Conservation (phyloP, 306 rosid genomes). For the Cucumis cinereus region DNA sequence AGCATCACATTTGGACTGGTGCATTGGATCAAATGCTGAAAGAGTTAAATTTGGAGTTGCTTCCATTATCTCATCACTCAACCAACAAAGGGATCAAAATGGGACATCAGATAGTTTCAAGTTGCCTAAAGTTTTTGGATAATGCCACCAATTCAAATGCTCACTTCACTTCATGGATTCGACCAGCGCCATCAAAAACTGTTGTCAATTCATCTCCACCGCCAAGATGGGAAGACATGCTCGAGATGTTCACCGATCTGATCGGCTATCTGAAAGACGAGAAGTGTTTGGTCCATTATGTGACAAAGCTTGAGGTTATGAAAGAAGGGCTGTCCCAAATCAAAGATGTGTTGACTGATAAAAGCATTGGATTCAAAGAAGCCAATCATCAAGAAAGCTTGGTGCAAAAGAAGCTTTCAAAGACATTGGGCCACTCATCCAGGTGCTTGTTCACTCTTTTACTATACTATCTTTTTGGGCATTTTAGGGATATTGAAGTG, state of each 20-base stretch:
- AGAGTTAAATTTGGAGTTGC: constrained; percentile 48
- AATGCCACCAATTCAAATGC: constrained; percentile 22
- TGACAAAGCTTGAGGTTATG: constrained; percentile 56
- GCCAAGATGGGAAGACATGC: constrained; percentile 75
- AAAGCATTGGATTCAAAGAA: constrained; percentile 58
- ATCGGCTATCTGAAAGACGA: constrained; percentile 38
- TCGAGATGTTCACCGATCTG: constrained; percentile 70
- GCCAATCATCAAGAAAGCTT: constrained; percentile 47
- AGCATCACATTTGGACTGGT: constrained; percentile 56
- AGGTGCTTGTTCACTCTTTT: constrained; percentile 74
- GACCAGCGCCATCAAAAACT: constrained; percentile 34
- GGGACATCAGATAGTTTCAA: constrained; percentile 58
- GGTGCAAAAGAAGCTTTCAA: constrained; percentile 70
- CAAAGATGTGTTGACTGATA: constrained; percentile 52
- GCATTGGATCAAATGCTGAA: constrained; percentile 44
- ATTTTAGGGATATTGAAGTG: constrained; percentile 54
- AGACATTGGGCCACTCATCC: constrained; percentile 70
- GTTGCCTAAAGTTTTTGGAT: constrained; percentile 49
- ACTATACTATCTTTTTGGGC: constrained; percentile 48
- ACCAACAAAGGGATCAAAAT: constrained; percentile 27
- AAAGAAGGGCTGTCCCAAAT: constrained; percentile 79
- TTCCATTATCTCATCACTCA: constrained; percentile 18
- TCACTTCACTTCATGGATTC: constrained; percentile 66
- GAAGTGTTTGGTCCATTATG: constrained; percentile 23
- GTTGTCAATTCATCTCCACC: constrained; percentile 18